These are phyloP conservation scores for Stellera chamaejasme DNA, from an alignment of 345 rosid genomes.

Conservation along the genomic window DNA sequence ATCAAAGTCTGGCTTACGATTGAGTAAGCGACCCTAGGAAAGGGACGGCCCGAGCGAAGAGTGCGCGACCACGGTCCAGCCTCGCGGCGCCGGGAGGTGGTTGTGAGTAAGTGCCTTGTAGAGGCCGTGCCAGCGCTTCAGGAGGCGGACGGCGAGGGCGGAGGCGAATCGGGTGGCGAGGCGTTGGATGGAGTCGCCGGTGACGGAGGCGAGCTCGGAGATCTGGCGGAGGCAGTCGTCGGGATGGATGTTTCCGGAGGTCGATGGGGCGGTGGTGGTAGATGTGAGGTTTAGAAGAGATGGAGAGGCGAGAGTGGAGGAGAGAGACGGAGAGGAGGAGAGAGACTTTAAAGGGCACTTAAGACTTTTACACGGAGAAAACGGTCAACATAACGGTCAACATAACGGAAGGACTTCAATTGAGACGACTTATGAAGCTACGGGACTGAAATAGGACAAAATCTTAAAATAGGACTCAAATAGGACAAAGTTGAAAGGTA, in stretches of 20 bases:
- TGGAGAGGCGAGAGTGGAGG: no score
- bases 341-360: no score
- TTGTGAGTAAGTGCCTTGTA: slow-evolving; percentile 28
- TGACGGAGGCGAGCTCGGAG: slow-evolving; percentile 27
- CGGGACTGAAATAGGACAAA: no score
- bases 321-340: no score
- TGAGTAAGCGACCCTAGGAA: slow-evolving; percentile 24
- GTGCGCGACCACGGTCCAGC: slow-evolving; percentile 6
- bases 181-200: slow-evolving; percentile 48
- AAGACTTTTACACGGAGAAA: no score
- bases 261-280: no score
- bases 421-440: no score
- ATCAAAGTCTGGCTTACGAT: slow-evolving; percentile 18
- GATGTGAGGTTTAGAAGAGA: no score
- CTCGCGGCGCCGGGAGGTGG: not conserved
- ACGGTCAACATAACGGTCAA: no score
- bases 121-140: slow-evolving; percentile 46
- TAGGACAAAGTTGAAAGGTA: no score
- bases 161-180: slow-evolving; percentile 34
- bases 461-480: no score
- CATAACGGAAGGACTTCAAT: no score
- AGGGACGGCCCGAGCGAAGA: slow-evolving; percentile 22
- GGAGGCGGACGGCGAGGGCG: slow-evolving; percentile 33
- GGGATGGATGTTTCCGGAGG: slow-evolving; percentile 41
- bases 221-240: slow-evolving; percentile 35